Base-by-base conservation (phyloP, 2,329 filamentous ascomycete species). In the Colletotrichum spinosum region DNA sequence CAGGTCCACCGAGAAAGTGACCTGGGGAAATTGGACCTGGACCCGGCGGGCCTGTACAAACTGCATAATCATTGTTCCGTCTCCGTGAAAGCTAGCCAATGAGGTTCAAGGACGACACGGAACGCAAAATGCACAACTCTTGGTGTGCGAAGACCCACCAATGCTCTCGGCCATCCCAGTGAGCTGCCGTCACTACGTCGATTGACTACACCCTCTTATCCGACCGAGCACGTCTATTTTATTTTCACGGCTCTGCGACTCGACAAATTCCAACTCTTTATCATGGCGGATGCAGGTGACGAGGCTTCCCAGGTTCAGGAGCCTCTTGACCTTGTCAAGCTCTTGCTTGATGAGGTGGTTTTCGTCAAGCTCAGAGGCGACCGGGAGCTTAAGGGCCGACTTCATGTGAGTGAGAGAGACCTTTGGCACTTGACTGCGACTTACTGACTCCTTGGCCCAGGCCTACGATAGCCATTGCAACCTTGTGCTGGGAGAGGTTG, bases 381-480 rank as follows among this genome's bases (percentile, higher is more conserved):
- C 79, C 89, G 96, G 70, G 96, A 99, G 82, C 85, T 99, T 70
- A 96, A 97, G 81, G 96, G 96, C 69, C 90, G 95, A 75, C 86
- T 99, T 75, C 96, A 99, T 80, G 96, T 98, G 81, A 75, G 90
- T 79, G 8, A 11, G 2, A 8, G 38, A 46, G n/a, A 9, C 72
- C 67, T 76, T 55, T 25, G 2, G 55, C 15, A 50, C 17, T 7
- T 48, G 10, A 37, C 39, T 55, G 38, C 68, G 42, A 46, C 4
- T 67, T 56, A 42, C 42, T 66, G 13, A 67, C 52, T 38, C 58
- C 25, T 42, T 1, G 12, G 12, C 7, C 15, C 65, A 99, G 96
- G 96, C 96, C 60, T 99, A 99, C 77, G 96, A 99, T 77, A 97
- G 93, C 74, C 96, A 99, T 79, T 99, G 97, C 86, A 99, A 99